These are phyloP conservation scores for Eucalyptus viminalis DNA, from an alignment of 345 rosid genomes.

Conservation along the genomic window DNA sequence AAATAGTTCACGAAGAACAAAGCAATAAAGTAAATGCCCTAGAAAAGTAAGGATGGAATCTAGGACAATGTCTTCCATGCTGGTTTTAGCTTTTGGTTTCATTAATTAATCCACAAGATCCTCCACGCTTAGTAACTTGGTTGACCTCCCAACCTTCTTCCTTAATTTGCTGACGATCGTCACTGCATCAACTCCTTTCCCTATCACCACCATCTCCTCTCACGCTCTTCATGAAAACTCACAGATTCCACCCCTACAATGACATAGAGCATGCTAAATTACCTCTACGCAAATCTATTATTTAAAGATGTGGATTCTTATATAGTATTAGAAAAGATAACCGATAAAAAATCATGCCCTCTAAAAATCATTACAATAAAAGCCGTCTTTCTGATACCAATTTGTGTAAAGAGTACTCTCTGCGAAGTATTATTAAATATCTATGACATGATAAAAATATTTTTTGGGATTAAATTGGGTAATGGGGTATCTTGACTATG, in stretches of 20 bases:
- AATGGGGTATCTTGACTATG: not conserved
- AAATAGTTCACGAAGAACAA: not conserved
- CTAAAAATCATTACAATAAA: no score
- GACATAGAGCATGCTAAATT: not conserved
- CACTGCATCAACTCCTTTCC: not conserved
- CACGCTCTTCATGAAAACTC: not conserved
- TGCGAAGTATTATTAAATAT: no score
- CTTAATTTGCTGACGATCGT: not conserved
- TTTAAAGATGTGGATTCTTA: not conserved
- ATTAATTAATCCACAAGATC: not conserved
- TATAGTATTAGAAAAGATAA: no score
- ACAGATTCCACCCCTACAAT: not conserved
- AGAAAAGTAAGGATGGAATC: not conserved
- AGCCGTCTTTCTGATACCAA: not conserved
- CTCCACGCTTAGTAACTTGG: not conserved
- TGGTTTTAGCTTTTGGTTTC: not conserved
- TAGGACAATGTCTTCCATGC: not conserved
- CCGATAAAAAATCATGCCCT: not conserved
- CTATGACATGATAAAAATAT: not conserved
- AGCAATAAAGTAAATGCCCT: not conserved
- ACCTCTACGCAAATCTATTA: not conserved
- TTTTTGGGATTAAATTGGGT: not conserved
- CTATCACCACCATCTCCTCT: not conserved
- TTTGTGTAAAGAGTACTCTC: not conserved
- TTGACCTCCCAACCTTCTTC: not conserved